Evolutionary conservation across 2,329 filamentous ascomycete genomes (phyloP).

Genomic region (Microdochium nivale): DNA sequence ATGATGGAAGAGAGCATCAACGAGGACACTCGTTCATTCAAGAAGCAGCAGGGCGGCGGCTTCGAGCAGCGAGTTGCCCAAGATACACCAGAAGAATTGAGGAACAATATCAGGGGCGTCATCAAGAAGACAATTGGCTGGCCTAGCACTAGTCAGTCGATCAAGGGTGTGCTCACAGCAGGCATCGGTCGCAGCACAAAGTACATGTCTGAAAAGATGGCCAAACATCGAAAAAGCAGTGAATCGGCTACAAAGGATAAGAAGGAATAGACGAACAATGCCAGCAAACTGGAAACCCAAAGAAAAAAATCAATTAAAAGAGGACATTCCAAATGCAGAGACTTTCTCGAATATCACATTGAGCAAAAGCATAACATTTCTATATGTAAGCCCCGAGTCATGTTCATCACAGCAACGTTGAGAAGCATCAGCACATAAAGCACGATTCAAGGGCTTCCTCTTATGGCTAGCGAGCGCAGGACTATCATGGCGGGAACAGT

Average conservation of each 20-base stretch:
- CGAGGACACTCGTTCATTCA: slow-evolving; percentile 59
- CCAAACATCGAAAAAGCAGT: slow-evolving; percentile 48
- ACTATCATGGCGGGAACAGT: no score
- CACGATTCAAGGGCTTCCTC: no score
- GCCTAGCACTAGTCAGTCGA: slow-evolving; percentile 81
- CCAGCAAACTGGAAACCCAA: neutral
- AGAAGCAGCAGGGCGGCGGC: slow-evolving; percentile 65
- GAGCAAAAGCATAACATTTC: no score
- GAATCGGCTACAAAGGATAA: slow-evolving; percentile 17
- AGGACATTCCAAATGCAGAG: no score
- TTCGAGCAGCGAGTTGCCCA: slow-evolving; percentile 81
- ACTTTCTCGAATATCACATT: no score
- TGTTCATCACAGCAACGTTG: no score
- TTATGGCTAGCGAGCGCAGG: no score
- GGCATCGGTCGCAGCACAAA: slow-evolving; percentile 61
- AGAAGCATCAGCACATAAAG: no score
- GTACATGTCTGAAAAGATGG: slow-evolving; percentile 76
- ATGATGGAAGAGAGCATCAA: slow-evolving; percentile 75
- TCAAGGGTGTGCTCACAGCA: slow-evolving; percentile 76
- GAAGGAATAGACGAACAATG: slow-evolving; percentile 1
- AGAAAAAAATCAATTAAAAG: no score
- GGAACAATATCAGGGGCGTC: slow-evolving; percentile 60
- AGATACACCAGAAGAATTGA: slow-evolving; percentile 59
- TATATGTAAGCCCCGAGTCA: no score
- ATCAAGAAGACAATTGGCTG: slow-evolving; percentile 86